phyloP scores from a whole-genome alignment of 176 grass and related monocot genomes.

The Miscanthus lutarioriparius region DNA sequence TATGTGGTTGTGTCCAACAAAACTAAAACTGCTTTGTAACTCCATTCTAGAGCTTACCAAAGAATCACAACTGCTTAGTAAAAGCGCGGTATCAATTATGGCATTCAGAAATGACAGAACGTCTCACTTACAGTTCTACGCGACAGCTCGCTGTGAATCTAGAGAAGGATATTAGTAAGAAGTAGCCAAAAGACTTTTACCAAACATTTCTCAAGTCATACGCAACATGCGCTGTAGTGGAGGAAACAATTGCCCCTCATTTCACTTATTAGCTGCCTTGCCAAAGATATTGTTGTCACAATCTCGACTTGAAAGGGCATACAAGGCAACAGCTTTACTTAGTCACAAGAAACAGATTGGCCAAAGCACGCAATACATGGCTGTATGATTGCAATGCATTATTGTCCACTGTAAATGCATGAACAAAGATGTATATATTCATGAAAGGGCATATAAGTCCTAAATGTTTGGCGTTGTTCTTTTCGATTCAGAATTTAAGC shows the following conservation, averaged over 20 bases:
- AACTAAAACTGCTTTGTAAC: neutral
- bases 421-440: no score
- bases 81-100: neutral
- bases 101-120: neutral
- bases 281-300: slow-evolving; percentile 17
- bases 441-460: neutral
- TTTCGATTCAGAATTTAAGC: neutral
- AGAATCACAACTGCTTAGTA: neutral
- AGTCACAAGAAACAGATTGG: slow-evolving; percentile 9
- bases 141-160: slow-evolving; percentile 6
- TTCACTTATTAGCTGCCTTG: neutral
- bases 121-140: neutral
- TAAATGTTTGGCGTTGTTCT: neutral
- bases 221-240: slow-evolving; percentile 16
- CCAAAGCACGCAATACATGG: slow-evolving; percentile 6
- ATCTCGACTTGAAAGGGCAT: slow-evolving; percentile 27
- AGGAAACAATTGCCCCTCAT: slow-evolving; percentile 8
- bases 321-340: slow-evolving; percentile 18
- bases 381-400: slow-evolving; percentile 16
- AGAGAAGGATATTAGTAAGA: neutral
- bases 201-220: slow-evolving; percentile 26
- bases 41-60: neutral
- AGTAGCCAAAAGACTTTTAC: slow-evolving; percentile 7
- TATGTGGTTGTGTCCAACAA: slow-evolving; percentile 5
- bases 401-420: neutral